Conservation (phyloP, 2,329 filamentous ascomycete species). For the Cercospora zeae-maydis region DNA sequence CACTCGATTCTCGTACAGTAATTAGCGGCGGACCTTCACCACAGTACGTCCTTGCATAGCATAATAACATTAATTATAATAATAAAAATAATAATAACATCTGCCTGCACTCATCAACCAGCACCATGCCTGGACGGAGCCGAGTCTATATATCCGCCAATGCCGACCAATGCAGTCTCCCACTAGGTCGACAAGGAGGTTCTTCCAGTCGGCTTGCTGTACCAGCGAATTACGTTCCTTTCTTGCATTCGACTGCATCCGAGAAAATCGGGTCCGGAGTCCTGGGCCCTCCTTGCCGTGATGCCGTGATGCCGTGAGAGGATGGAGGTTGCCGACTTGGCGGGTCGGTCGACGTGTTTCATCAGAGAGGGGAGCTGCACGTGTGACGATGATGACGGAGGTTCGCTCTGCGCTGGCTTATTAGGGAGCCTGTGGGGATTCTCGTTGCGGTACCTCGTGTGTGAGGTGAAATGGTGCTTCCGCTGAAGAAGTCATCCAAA, state of each 20-base stretch:
- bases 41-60: no score
- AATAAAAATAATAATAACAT: no score
- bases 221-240: not conserved
- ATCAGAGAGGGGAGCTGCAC: not conserved
- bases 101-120: not conserved
- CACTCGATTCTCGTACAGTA: not conserved
- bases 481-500: not conserved
- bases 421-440: no score
- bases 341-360: not conserved
- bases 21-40: no score
- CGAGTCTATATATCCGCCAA: slow-evolving; percentile 5
- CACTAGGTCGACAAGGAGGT: not conserved
- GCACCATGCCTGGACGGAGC: not conserved
- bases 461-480: no score
- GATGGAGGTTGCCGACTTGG: not conserved
- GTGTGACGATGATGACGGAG: no score
- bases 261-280: slow-evolving; percentile 3
- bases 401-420: no score
- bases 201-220: not conserved
- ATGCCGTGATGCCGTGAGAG: not conserved
- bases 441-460: no score
- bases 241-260: not conserved
- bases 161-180: slow-evolving; percentile 8
- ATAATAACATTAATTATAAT: no score
- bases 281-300: not conserved